These are phyloP conservation scores for Pichia deserticola DNA, from an alignment of 805 yeast genomes.

Conservation along the genomic window DNA sequence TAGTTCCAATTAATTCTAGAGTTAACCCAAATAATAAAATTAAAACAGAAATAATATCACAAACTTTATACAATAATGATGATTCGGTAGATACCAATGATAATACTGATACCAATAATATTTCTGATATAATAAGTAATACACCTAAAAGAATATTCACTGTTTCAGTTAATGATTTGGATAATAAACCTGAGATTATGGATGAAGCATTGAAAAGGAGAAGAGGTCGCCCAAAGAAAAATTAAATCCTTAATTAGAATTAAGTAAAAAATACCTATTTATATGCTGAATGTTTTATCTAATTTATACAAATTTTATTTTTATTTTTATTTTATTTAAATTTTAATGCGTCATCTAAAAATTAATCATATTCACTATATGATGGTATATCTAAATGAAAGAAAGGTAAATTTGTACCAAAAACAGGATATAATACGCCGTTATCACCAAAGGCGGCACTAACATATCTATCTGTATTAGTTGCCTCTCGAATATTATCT, in stretches of 20 bases:
- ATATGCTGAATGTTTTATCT: too few relatives aligned
- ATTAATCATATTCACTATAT: constrained; percentile 15
- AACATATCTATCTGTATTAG: constrained; percentile 6
- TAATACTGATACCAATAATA: not conserved
- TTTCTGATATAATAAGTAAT: not conserved
- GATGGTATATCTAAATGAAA: constrained; percentile 74
- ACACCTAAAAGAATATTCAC: not conserved
- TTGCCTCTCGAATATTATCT: constrained; percentile 12
- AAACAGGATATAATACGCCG: constrained; percentile 35
- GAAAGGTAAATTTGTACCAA: constrained; percentile 63
- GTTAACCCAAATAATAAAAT: not conserved
- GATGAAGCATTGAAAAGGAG: constrained; percentile 10
- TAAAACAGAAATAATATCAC: not conserved
- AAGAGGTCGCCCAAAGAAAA: constrained; percentile 14
- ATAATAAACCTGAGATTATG: constrained; percentile 6
- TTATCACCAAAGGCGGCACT: constrained; percentile 14
- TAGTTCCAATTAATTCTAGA: not conserved
- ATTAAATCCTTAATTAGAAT: not conserved
- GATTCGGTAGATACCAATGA: too few relatives aligned
- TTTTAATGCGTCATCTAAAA: not conserved
- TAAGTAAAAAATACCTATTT: too few relatives aligned
- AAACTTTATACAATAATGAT: not conserved
- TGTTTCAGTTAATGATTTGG: constrained; percentile 7
- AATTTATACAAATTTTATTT: too few relatives aligned
- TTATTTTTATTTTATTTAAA: not conserved